Conservation (phyloP, 805 yeast species). For the Saccharomyces jurei region DNA sequence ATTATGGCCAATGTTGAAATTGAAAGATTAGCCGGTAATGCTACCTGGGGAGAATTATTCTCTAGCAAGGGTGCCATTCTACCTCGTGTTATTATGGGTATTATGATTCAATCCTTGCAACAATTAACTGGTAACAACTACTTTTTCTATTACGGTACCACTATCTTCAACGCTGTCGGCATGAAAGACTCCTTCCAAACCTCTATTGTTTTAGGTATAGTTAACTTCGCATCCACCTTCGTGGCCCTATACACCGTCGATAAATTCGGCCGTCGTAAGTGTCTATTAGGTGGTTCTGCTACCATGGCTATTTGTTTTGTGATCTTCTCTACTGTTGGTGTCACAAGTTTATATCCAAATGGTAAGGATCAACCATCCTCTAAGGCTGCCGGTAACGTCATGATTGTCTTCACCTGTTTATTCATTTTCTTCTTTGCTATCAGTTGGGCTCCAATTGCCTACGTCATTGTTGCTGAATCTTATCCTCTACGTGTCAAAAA, state of each 20-base stretch:
- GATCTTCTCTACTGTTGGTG: slow-evolving; percentile 56
- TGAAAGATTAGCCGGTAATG: slow-evolving; percentile 55
- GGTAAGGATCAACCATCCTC: slow-evolving; percentile 39
- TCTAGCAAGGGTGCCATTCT: slow-evolving; percentile 59
- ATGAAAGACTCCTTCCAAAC: slow-evolving; percentile 51
- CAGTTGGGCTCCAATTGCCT: slow-evolving; percentile 69
- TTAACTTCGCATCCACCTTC: slow-evolving; percentile 53
- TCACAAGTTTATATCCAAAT: slow-evolving; percentile 35
- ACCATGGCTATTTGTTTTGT: slow-evolving; percentile 41
- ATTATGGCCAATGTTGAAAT: slow-evolving; percentile 54
- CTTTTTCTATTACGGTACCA: slow-evolving; percentile 61
- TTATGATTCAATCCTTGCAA: slow-evolving; percentile 52
- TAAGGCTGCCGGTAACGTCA: slow-evolving; percentile 54
- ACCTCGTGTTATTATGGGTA: slow-evolving; percentile 42
- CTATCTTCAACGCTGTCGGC: slow-evolving; percentile 56
- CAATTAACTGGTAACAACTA: slow-evolving; percentile 63
- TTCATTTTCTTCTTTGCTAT: slow-evolving; percentile 67
- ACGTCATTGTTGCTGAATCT: slow-evolving; percentile 57
- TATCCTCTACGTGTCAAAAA: slow-evolving; percentile 66
- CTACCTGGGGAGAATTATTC: slow-evolving; percentile 57
- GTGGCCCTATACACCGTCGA: slow-evolving; percentile 45
- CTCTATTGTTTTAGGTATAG: slow-evolving; percentile 50
- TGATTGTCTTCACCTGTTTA: slow-evolving; percentile 65
- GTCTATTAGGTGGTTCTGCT: slow-evolving; percentile 41
- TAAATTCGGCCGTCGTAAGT: slow-evolving; percentile 44